Percentiles rank a stretch among this genome's conserved stretches.
Evolutionary conservation across 305 asterid species (phyloP).

Genomic region (Fraxinus latifolia): DNA sequence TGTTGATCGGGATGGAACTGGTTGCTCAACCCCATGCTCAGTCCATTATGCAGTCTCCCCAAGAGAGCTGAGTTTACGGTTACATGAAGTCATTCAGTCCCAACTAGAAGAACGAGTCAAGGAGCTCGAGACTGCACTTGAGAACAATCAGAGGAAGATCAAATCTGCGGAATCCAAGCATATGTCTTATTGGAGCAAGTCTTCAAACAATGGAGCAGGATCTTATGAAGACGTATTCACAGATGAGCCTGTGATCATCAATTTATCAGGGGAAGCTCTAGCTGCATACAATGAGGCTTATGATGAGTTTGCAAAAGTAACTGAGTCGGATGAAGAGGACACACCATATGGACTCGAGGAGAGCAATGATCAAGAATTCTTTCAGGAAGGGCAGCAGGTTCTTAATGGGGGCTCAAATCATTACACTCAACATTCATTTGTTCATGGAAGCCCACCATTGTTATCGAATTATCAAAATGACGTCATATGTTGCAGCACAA

Average conservation of each 20-base stretch:
- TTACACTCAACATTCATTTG: neutral
- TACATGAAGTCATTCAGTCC: constrained; percentile 80
- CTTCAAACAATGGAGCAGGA: constrained; percentile 23
- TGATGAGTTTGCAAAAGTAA: constrained; percentile 44
- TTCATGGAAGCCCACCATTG: neutral
- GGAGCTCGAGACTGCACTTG: constrained; percentile 77
- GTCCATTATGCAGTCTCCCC: constrained; percentile 70
- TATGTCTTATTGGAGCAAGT: constrained; percentile 27
- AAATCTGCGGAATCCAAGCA: constrained; percentile 34
- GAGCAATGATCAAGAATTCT: constrained; percentile 19
- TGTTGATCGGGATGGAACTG: constrained; percentile 49
- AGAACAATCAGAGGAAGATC: constrained; percentile 52
- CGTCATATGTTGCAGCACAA: constrained; percentile 9
- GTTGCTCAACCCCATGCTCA: constrained; percentile 49
- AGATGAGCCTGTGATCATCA: constrained; percentile 59
- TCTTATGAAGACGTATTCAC: constrained; percentile 18
- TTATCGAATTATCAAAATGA: neutral
- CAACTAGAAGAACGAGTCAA: constrained; percentile 62
- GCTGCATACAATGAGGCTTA: constrained; percentile 57
- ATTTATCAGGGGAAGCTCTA: constrained; percentile 61
- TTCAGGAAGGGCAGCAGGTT: constrained; percentile 22
- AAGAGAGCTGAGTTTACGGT: constrained; percentile 65
- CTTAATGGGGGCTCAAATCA: constrained; percentile 18
- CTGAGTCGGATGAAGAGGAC: constrained; percentile 59
- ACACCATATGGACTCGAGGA: constrained; percentile 13